Conservation (phyloP, 108 stramenopile genomes). For the Heterococcus sp. region DNA sequence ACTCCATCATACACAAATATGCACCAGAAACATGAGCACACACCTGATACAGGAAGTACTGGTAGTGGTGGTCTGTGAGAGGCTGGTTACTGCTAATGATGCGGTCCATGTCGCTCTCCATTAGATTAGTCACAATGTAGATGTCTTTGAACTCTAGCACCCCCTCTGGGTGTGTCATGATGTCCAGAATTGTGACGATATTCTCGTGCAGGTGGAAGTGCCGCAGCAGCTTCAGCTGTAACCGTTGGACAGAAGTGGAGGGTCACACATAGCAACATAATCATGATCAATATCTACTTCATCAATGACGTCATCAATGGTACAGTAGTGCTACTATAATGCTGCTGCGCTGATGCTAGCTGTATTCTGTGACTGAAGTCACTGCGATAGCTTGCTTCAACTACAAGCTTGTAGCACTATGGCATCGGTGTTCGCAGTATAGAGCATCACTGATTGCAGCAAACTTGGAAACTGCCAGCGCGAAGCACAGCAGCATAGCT, state of each 20-base stretch:
- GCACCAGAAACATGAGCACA: not conserved
- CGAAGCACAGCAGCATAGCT: no score
- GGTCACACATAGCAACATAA: constrained; percentile 33
- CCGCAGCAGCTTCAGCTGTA: constrained; percentile 56
- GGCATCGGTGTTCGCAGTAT: no score
- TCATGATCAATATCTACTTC: constrained; percentile 34
- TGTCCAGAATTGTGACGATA: constrained; percentile 58
- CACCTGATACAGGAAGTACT: constrained; percentile 59
- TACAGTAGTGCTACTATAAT: no score
- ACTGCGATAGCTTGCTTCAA: no score
- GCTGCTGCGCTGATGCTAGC: no score
- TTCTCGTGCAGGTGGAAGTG: constrained; percentile 60
- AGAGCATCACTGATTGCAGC: no score
- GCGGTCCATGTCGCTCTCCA: constrained; percentile 55
- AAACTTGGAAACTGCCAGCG: no score
- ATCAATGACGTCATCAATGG: no score
- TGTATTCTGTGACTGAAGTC: no score
- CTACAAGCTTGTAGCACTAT: no score
- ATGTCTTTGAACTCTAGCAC: constrained; percentile 76
- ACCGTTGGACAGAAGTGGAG: not conserved
- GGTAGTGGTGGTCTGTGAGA: constrained; percentile 53
- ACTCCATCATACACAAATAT: not conserved
- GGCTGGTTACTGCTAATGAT: constrained; percentile 50
- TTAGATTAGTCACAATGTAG: constrained; percentile 61
- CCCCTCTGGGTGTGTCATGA: constrained; percentile 64